phyloP scores from a whole-genome alignment of 1,284 basidiomycete species.

The Hypsizygus ulmarius region DNA sequence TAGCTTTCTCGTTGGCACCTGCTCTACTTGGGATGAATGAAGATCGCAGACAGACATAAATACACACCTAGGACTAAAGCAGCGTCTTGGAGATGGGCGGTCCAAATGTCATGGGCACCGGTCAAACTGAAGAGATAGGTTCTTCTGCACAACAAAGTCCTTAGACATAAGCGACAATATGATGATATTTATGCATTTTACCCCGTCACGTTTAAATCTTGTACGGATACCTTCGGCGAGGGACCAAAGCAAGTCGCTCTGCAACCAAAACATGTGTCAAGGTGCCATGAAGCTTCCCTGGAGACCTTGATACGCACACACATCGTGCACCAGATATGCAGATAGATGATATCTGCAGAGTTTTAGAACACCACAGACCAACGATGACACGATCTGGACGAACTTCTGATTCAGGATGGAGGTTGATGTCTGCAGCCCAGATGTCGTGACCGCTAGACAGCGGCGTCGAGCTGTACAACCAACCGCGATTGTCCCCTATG shows the following conservation, averaged over 20 bases:
- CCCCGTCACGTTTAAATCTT: constrained; percentile 39
- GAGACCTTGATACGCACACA: constrained; percentile 39
- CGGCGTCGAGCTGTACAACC: constrained; percentile 42
- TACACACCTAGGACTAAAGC: constrained; percentile 53
- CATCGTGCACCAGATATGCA: constrained; percentile 43
- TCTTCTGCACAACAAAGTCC: constrained; percentile 23
- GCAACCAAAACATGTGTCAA: constrained; percentile 7
- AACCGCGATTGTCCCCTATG: constrained; percentile 49
- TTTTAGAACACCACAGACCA: neutral
- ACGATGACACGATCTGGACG: constrained; percentile 11
- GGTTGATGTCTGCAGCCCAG: constrained; percentile 43
- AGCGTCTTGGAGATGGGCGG: constrained; percentile 46
- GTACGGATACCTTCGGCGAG: constrained; percentile 44
- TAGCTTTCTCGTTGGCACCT: constrained; percentile 53
- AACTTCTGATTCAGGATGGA: constrained; percentile 40
- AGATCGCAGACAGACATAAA: neutral
- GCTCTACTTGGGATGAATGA: neutral
- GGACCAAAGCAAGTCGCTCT: constrained; percentile 55
- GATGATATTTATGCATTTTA: constrained; percentile 22
- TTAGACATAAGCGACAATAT: neutral
- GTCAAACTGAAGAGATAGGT: constrained; percentile 35
- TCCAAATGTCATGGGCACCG: constrained; percentile 55
- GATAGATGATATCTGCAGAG: constrained; percentile 52
- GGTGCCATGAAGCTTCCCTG: neutral
- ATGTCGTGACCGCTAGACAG: constrained; percentile 14